These are phyloP conservation scores for Candida sanyiensis DNA, from an alignment of 805 yeast species.

Conservation along the genomic window DNA sequence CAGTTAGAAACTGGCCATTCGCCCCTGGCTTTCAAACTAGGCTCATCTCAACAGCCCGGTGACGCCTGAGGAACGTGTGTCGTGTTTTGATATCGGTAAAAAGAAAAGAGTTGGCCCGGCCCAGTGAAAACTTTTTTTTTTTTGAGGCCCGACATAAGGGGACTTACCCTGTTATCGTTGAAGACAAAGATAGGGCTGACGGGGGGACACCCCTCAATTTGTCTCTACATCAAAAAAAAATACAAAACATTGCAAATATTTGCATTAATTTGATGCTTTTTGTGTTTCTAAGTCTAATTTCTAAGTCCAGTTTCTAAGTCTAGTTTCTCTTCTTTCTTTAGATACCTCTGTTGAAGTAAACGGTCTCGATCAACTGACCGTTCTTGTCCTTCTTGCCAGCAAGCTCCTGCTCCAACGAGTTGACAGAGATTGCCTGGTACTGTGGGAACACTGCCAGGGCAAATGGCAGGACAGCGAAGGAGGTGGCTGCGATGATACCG, in stretches of 20 bases:
- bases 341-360: slow-evolving; percentile 92
- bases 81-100: not conserved
- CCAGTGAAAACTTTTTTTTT: not conserved
- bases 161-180: slow-evolving; percentile 1
- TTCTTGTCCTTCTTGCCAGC: slow-evolving; percentile 51
- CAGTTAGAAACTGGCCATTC: slow-evolving; percentile 6
- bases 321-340: too few species aligned
- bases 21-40: slow-evolving; percentile 13
- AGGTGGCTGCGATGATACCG: slow-evolving; percentile 79
- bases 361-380: slow-evolving; percentile 52
- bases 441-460: slow-evolving; percentile 97
- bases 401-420: slow-evolving; percentile 60
- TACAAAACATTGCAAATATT: too few species aligned
- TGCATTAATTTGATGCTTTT: too few species aligned
- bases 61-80: slow-evolving; percentile 13
- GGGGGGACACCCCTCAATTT: too few species aligned
- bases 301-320: too few species aligned
- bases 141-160: not conserved
- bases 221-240: too few species aligned
- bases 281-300: too few species aligned
- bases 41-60: slow-evolving; percentile 1
- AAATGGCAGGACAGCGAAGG: slow-evolving; percentile 85
- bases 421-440: slow-evolving; percentile 55
- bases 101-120: not conserved
- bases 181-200: too few species aligned